phyloP scores from a whole-genome alignment of 108 stramenopile species.

The Conticribra weissflogii region DNA sequence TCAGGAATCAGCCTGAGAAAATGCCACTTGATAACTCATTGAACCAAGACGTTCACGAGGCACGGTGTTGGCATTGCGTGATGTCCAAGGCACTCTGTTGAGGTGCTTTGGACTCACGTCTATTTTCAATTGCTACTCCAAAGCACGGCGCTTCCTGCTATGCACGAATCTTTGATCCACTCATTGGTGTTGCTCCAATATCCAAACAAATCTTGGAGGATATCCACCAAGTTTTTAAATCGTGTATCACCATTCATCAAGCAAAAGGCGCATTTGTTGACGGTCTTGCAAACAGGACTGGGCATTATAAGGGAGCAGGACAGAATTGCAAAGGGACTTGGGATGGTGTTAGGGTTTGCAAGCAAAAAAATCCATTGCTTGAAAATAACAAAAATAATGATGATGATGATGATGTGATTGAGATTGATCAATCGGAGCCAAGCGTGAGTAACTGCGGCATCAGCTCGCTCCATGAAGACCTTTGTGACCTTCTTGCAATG shows the following conservation, averaged over 20 bases:
- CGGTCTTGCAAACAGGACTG: slow-evolving; percentile 1
- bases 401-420: too few relatives aligned
- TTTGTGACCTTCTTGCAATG: too few relatives aligned
- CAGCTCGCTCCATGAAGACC: too few relatives aligned
- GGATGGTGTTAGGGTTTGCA: too few relatives aligned
- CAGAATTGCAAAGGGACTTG: too few relatives aligned
- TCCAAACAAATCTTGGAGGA: slow-evolving; percentile 22
- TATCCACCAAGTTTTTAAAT: slow-evolving; percentile 3
- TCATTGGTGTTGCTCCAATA: slow-evolving; percentile 5
- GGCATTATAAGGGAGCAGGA: too few relatives aligned
- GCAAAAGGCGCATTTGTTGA: slow-evolving; percentile 12
- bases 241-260: neutral
- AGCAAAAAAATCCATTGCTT: too few relatives aligned
- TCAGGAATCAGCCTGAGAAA: slow-evolving; percentile 19
- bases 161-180: slow-evolving; percentile 1
- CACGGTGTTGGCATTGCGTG: neutral
- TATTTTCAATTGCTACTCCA: slow-evolving; percentile 22
- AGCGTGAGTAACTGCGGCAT: too few relatives aligned
- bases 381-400: too few relatives aligned
- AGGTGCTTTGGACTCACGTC: neutral
- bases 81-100: neutral
- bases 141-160: slow-evolving; percentile 6
- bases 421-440: too few relatives aligned
- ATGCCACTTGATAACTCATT: slow-evolving; percentile 20
- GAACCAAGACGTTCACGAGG: slow-evolving; percentile 21